Base-by-base conservation (phyloP, 2,329 filamentous ascomycete species). In the Alternaria sp. region DNA sequence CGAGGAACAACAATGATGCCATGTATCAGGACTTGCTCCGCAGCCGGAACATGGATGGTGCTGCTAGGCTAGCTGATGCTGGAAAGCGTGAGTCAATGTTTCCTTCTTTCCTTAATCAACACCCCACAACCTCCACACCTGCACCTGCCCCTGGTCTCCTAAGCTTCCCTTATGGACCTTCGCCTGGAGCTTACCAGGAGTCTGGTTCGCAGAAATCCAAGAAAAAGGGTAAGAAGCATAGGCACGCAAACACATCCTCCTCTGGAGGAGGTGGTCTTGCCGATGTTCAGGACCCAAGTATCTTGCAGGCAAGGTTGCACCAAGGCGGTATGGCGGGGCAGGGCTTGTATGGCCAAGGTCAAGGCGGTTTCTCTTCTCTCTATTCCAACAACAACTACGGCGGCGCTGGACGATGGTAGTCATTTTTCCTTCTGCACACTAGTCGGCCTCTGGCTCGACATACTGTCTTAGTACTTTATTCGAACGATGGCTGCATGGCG, bases 161-260 rank as follows among this genome's bases (percentile, higher is more conserved):
- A 85, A 91, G 88, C 87, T 91, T 92, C 87, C 92, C 95, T 86
- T 96, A 96, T 86, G 92, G 91, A 84, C 86, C 89, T 79, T 91
- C 91, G 84, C 85, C 91, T 85, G 92, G 91, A 85, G 88, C 88
- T 83, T 93, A 92, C 85, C 91, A 94, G 89, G 93, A 96, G 81
- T 89, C 90, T 84, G 91, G 91, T 84, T 81, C 83, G 79, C 90
- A 92, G 85, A 96, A 97, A 90, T 93, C 96, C 88, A 97, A 96
- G 91, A 97, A 97, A 89, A 97, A 97, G 93, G 93, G 93, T 86
- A 97, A 97, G 89, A 97, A 97, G 93, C 94, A 97, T 88, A 96
- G 94, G 90, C 94, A 97, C 90, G 94, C 93, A 95, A 97, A 97
- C 93, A 97, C 94, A 94, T 97, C 94, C 92, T 98, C 94, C 89